A percentile compares a stretch with the other conserved stretches of the same genome.
phyloP scores from a whole-genome alignment of 352 stramenopile genomes.

The Blastocystis sp. region DNA sequence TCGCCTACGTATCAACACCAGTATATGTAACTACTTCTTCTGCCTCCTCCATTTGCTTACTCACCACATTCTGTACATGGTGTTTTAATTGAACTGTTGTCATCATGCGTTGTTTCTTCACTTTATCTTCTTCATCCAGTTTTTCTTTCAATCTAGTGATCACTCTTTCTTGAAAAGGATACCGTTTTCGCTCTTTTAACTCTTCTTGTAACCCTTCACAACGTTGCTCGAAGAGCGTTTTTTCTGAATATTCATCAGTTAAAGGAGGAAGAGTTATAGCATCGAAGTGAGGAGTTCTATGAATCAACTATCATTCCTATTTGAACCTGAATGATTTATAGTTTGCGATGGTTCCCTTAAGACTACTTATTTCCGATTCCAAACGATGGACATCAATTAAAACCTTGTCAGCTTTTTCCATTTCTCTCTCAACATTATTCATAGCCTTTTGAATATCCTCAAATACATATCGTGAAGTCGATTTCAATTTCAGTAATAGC shows the following conservation, averaged over 20 bases:
- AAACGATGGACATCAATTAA: slow-evolving; percentile 19
- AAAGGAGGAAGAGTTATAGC: neutral
- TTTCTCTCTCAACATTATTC: slow-evolving; percentile 22
- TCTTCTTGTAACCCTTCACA: slow-evolving; percentile 3
- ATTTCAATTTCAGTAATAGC: slow-evolving; percentile 25
- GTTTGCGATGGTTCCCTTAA: neutral
- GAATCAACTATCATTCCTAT: neutral
- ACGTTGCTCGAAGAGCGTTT: slow-evolving; percentile 3
- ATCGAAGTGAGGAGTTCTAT: slow-evolving; percentile 46
- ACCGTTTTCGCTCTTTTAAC: slow-evolving; percentile 49
- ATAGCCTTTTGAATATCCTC: neutral
- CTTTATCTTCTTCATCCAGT: neutral
- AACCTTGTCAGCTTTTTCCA: neutral
- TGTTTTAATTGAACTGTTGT: slow-evolving; percentile 28
- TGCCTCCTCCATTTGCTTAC: neutral
- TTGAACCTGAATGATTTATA: slow-evolving; percentile 33
- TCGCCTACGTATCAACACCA: neutral
- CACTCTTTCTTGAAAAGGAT: neutral
- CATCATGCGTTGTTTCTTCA: slow-evolving; percentile 16
- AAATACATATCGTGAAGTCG: slow-evolving; percentile 6
- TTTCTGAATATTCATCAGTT: neutral
- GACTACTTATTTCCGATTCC: slow-evolving; percentile 22
- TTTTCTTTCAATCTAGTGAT: neutral
- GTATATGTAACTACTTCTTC: neutral
- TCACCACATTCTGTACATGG: neutral